phyloP scores from a whole-genome alignment of 768 basidiomycete species.

The Xerocomellus chrysenteron region DNA sequence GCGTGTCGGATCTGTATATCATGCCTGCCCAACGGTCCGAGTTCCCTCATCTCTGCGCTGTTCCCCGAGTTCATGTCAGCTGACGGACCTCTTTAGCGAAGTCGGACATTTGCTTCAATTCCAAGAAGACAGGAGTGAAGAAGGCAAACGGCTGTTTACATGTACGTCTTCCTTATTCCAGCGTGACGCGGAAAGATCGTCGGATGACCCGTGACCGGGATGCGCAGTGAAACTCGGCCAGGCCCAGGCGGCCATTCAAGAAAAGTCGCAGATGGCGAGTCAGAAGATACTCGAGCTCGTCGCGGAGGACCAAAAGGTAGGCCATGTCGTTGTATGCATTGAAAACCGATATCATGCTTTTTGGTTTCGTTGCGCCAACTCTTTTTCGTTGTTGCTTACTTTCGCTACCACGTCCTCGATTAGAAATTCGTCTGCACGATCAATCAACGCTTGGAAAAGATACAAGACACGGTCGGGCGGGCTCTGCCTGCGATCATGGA shows the following conservation, averaged over 20 bases:
- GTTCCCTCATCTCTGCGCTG: background rate
- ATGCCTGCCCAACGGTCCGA: conserved; percentile 22
- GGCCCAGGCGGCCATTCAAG: conserved; percentile 17
- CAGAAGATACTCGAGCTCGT: conserved; percentile 16
- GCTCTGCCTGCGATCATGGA: conserved; percentile 12
- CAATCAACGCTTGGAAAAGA: conserved; percentile 14
- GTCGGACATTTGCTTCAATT: conserved; percentile 20
- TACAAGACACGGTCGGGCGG: conserved; percentile 11
- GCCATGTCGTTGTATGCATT: background rate
- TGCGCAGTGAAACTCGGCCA: conserved; percentile 6
- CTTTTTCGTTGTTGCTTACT: no score
- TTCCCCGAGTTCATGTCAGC: background rate
- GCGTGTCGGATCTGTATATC: conserved; percentile 20
- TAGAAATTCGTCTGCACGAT: conserved; percentile 13
- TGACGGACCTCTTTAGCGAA: background rate
- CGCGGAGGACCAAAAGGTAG: conserved; percentile 12
- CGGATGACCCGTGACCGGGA: background rate
- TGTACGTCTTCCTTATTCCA: background rate
- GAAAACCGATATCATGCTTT: background rate
- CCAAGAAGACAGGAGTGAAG: conserved; percentile 19
- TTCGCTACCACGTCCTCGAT: background rate
- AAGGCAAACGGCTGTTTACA: conserved; percentile 12
- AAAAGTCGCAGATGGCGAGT: conserved; percentile 16
- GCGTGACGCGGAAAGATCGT: no score
- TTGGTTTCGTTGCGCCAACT: no score